These are phyloP conservation scores for Thoreauomyces humboldtii DNA, from an alignment of 192 early-diverging fungal genomes.

Conservation along the genomic window DNA sequence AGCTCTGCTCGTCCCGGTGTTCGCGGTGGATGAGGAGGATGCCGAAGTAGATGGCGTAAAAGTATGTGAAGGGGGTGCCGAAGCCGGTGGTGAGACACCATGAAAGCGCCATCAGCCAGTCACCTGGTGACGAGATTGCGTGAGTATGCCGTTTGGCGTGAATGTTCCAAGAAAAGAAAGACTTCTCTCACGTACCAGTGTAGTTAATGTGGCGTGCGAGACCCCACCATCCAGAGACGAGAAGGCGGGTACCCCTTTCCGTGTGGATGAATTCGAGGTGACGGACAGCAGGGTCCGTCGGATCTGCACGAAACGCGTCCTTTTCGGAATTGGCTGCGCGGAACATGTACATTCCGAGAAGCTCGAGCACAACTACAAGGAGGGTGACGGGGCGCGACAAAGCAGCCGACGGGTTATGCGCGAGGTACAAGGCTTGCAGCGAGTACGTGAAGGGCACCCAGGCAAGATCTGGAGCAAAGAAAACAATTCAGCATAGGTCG, in stretches of 20 bases:
- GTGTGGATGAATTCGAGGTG: constrained; percentile 87
- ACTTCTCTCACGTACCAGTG: constrained; percentile 44
- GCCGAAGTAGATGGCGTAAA: constrained; percentile 91
- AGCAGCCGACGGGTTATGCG: constrained; percentile 57
- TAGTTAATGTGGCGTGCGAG: constrained; percentile 93
- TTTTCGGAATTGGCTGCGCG: constrained; percentile 88
- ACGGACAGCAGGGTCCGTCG: constrained; percentile 31
- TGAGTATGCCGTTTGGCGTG: not conserved
- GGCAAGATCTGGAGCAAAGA: constrained; percentile 70
- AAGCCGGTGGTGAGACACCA: constrained; percentile 90
- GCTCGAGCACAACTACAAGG: constrained; percentile 53
- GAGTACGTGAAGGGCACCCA: constrained; percentile 93
- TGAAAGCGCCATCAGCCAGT: constrained; percentile 89
- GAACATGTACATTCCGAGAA: constrained; percentile 81
- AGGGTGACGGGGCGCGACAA: constrained; percentile 36
- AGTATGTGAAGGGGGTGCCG: constrained; percentile 78
- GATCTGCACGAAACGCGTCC: constrained; percentile 75
- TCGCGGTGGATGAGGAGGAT: constrained; percentile 88
- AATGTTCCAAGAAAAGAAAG: constrained; percentile 9
- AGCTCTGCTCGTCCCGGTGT: constrained; percentile 85
- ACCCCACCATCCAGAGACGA: constrained; percentile 95
- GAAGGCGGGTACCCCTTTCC: constrained; percentile 71
- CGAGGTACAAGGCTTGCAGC: constrained; percentile 85
- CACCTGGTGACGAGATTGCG: constrained; percentile 44
- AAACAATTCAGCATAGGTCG: too few species aligned